Conservation (phyloP, 495 filamentous ascomycete species). For the Paragyromitra xinjiangensis region DNA sequence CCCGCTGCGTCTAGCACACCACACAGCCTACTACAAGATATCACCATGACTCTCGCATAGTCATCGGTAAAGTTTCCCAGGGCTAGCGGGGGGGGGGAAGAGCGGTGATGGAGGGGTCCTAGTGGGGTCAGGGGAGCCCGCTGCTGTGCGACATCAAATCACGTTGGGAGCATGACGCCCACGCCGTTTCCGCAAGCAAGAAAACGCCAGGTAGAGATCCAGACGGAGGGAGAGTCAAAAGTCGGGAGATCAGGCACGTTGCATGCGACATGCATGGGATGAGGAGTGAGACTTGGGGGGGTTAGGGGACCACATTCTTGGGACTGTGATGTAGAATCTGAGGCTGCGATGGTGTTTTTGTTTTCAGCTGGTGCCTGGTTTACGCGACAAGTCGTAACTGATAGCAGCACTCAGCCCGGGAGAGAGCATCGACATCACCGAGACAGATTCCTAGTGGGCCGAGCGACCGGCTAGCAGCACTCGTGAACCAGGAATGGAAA, state of each 20-base stretch:
- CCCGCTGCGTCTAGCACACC: conserved; percentile 45
- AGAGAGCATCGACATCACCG: not conserved
- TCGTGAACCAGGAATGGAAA: conserved; percentile 53
- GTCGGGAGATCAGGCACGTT: conserved; percentile 30
- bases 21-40: conserved; percentile 51
- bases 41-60: conserved; percentile 53
- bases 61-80: conserved; percentile 45
- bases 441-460: conserved; percentile 23
- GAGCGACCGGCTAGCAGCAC: conserved; percentile 32
- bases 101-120: conserved; percentile 46
- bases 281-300: not conserved
- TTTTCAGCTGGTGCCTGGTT: conserved; percentile 36
- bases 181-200: conserved; percentile 12
- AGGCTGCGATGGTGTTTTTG: conserved; percentile 19
- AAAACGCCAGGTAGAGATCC: not conserved
- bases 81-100: conserved; percentile 28
- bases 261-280: conserved; percentile 10
- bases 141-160: conserved; percentile 36
- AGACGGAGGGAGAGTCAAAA: not conserved
- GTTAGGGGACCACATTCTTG: conserved; percentile 13
- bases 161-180: conserved; percentile 23
- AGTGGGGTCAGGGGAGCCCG: conserved; percentile 43
- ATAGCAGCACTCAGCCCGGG: conserved; percentile 26
- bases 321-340: conserved; percentile 1
- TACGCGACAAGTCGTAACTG: conserved; percentile 10